Base-by-base conservation (phyloP, 441 rosid species). In the Brassica balearica region DNA sequence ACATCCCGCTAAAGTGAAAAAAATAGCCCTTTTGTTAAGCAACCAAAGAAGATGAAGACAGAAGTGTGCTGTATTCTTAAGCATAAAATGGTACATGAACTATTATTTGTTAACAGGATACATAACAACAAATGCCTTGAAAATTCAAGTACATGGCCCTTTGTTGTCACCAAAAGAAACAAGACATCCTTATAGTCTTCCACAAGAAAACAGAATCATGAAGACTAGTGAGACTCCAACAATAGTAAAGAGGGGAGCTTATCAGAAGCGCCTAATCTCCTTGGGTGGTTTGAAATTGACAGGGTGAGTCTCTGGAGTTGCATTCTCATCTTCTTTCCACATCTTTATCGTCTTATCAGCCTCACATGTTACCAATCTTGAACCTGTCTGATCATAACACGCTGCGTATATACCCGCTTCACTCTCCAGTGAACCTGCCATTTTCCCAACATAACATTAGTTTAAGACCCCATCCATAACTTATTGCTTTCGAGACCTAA, bases 271-370 rank as follows among this genome's bases (percentile, higher is more conserved):
- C n/a, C 98, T 87, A 69, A 96, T 89, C 22, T 96, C 99, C 85
- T 91, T 96, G 6, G 99, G 99, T 51, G 99, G 98, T 88, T 87
- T 96, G 87, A 89, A 96, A 82, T 92, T 92, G 73, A 96, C 78
- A 60, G 98, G 99, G 81, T 94, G 97, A 38, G 96, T 93, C 68
- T 96, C 97, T 8, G 97, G 96, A 48, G 97, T 92, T 17, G 98
- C 99, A 29, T 71, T 86, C 73, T 92, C 96, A 59, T 93, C 99
- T 85, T 96, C 98, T 81, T 87, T 93, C 97, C 98, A 96, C 98
- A 96, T 92, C 84, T 96, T 96, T 63, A 96, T 93, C 3, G 99
- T 96, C 86, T 94, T 96, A 77, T 96, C 99, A 1, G 98, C 99
- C 79, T 94, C 99, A 1, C 99, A 96, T 14, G 87, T 77, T 27